Evolutionary conservation across 1,139 yeast species (phyloP), one percentile per base, ranked within the genome.

Genomic region (Casaregolazyma lundiana): DNA sequence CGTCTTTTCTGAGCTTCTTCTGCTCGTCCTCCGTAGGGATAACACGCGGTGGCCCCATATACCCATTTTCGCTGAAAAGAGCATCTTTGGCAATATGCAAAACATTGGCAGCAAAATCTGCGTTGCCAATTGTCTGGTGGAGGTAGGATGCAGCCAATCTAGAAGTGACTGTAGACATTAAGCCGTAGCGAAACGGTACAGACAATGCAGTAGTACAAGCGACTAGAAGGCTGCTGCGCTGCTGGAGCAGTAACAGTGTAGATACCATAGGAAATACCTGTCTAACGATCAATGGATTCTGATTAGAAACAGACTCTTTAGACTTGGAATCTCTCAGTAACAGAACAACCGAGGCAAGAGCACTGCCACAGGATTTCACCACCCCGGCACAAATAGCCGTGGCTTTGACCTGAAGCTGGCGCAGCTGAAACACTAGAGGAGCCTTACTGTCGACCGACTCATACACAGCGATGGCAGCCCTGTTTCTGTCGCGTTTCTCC

Each of bases 31-130:
- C 54, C 16, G 53, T 48, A 0, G 69, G 69, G 6, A 54, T 45
- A 3, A 55, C 53, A 19, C 73, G 50, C 4, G 73, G 66, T 1
- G 73, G 72, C 0, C 75, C 75, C 71, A 71, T 66, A 15, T 56
- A 57, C 6, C 71, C 72, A 48, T 68, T 68, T 8, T 53, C 54
- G 1, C 74, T 72, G 46, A 71, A 71, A 34, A 71, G 50, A 24
- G 63, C 63, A 36, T 57, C 56, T 37, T 75, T 56, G 1, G 62
- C 55, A 4, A 56, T 52, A 19, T 54, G 56, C 5, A 70, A 40
- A 6, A 63, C 50, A 2, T 53, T 48, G 2, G 61, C 56, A 2
- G 63, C 53, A 8, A 63, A 36, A 17, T 49, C 37, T 50, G 42
- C 56, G 38, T 48, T 51, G 24, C 46, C 58, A 20, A 48, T 46